Base-by-base conservation (phyloP, 805 yeast species). In the Candida broadrunensis region DNA sequence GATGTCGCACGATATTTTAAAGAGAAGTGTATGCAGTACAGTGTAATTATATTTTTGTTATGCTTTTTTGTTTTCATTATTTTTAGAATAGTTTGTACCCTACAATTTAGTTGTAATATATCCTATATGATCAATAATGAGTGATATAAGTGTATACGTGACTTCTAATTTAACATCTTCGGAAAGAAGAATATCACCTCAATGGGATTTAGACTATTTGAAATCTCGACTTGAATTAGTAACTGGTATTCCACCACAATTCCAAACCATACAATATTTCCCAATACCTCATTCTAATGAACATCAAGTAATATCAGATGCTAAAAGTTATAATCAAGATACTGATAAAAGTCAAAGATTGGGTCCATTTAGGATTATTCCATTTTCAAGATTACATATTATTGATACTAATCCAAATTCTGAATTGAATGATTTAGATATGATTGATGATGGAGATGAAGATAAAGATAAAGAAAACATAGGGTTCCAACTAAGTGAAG, bases 161-260 rank as follows among this genome's bases (percentile, higher is more conserved):
- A 80, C 88, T 1, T 83, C 93, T 2, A 72, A 70, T 18, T 63
- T 81, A 50, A 83, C 86, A 1, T 76, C 85, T 7, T 80, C 93
- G 2, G 90, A 85, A 54, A 63, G 90, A 39, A 63, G 85, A 32
- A 61, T 88, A 21, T 76, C 84, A 0, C 75, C 79, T 0, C 71
- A 67, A 29, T 85, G 91, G 90, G 58, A 77, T 0, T 40, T 85
- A 13, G 60, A 58, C 5, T 63, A 77, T 45, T 70, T 87, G 37
- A 75, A 78, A 47, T 47, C 60, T 30, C 72, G 77, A 42, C 58
- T 88, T 9, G 93, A 85, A 51, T 71, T 68, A 26, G 77, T 86
- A 45, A 85, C 95, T 0, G 96, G 96, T 2, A 76, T 88, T 20
- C 78, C 81, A 4, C 83, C 87, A 3, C 45, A 53, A 12, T 64